Percentiles rank a stretch among this genome's conserved stretches.
These are phyloP conservation scores for Monascus ruber DNA, from an alignment of 2,329 filamentous ascomycete species.

Conservation along the genomic window DNA sequence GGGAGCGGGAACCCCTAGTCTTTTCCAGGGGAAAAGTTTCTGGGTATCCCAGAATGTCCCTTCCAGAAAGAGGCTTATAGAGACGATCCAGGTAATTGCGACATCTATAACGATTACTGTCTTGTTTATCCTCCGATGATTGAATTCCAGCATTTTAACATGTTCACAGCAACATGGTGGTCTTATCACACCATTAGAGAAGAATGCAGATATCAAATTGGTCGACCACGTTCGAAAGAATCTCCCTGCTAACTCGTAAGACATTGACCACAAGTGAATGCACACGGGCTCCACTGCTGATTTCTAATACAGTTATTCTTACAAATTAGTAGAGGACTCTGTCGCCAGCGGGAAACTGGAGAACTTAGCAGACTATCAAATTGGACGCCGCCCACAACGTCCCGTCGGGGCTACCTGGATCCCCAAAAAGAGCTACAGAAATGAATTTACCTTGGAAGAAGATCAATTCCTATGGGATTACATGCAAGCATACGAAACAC, in stretches of 20 bases:
- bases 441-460: conserved; percentile 30
- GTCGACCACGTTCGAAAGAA: conserved; percentile 46
- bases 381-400: conserved; percentile 35
- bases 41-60: conserved; percentile 48
- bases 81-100: conserved; percentile 35
- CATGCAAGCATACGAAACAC: conserved; percentile 23
- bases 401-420: conserved; percentile 32
- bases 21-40: conserved; percentile 47
- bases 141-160: conserved; percentile 1
- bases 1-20: neutral
- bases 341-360: conserved; percentile 38
- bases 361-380: conserved; percentile 36
- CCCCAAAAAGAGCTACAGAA: conserved; percentile 20
- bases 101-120: neutral
- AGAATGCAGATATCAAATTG: conserved; percentile 46
- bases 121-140: neutral
- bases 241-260: conserved; percentile 38
- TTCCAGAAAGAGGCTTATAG: conserved; percentile 35
- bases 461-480: conserved; percentile 36
- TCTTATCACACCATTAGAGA: conserved; percentile 40
- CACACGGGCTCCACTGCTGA: conserved; percentile 3
- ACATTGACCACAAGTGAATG: conserved; percentile 2
- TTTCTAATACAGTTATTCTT: conserved; percentile 37
- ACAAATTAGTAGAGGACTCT: conserved; percentile 46
- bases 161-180: conserved; percentile 42